Evolutionary conservation across 116 monocot genomes (phyloP), one percentile per base, ranked within the genome.

Genomic region (Dioscorea cayenensis): DNA sequence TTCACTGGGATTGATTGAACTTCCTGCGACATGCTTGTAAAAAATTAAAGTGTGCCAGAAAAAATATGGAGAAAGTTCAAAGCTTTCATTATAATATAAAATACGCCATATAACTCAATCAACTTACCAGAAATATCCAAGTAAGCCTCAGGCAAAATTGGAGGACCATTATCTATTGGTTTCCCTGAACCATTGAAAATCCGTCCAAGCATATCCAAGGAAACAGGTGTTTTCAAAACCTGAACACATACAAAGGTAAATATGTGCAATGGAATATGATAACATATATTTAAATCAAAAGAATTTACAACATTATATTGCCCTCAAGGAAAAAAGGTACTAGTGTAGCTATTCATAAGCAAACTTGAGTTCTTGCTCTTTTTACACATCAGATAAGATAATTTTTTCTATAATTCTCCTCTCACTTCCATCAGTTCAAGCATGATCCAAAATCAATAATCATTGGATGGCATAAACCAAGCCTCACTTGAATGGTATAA

Each of bases 131-230:
- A 99, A 43, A 99, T 99, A 68, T 99, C 99, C 67, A 84, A 74
- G 74, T 99, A 99, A 68, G 99, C 99, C 81, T 99, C 99, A 49
- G 99, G 99, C 21, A 99, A 70, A 37, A 99, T 99, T 10, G 99
- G 91, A 49, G 99, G 99, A 3, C 99, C 99, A 75, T 99, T 99
- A 73, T 99, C 99, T 63, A 99, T 99, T 23, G 99, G 99, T 72
- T 99, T 99, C 51, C 99, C 99, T 76, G 99, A 99, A 67, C 99
- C 99, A 84, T 99, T 93, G 71, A 99, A 99, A 77, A 96, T 96
- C 55, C 92, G 86, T 14, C 96, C 96, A 87, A 92, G 96, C 96
- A 96, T 96, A 77, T 96, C 96, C 76, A 92, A 74, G 35, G 96
- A 96, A 4, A 92, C 96, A 9, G 92, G 96, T 71, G 92, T 96